Conservation (phyloP, 2,329 filamentous ascomycete genomes). For the Coleophoma cylindrospora region DNA sequence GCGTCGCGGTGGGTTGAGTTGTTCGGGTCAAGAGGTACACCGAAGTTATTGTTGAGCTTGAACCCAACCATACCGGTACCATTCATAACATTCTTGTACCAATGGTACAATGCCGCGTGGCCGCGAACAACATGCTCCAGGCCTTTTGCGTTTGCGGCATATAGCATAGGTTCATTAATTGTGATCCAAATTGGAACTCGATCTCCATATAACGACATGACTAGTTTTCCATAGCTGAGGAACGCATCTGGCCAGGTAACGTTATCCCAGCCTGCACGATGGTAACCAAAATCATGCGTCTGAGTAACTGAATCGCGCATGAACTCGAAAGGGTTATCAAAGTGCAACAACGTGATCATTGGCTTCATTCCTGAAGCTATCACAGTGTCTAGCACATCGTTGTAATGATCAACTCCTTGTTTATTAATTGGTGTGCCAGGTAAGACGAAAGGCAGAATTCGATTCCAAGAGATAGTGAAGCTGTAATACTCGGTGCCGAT, state of each 20-base stretch:
- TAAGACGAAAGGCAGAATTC: constrained; percentile 44
- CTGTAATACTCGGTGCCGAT: constrained; percentile 46
- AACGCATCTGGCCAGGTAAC: constrained; percentile 43
- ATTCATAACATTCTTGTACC: constrained; percentile 46
- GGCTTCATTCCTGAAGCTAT: constrained; percentile 44
- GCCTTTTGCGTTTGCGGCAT: constrained; percentile 32
- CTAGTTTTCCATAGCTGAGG: constrained; percentile 45
- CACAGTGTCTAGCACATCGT: constrained; percentile 44
- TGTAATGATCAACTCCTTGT: constrained; percentile 44
- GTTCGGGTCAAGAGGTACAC: constrained; percentile 36
- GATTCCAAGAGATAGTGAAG: constrained; percentile 46
- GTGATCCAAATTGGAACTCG: constrained; percentile 45
- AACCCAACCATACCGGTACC: constrained; percentile 42
- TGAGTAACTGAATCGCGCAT: constrained; percentile 25
- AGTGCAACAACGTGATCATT: constrained; percentile 41
- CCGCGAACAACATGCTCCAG: constrained; percentile 36
- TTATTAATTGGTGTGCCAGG: constrained; percentile 45
- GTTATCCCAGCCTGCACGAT: constrained; percentile 36
- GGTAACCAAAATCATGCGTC: constrained; percentile 26
- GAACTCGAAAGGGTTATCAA: constrained; percentile 41
- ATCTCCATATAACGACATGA: constrained; percentile 44
- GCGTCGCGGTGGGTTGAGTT: constrained; percentile 3
- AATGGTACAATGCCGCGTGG: constrained; percentile 42
- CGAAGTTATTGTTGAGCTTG: constrained; percentile 37
- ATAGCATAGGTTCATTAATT: constrained; percentile 45